Base-by-base conservation (phyloP, 1,284 basidiomycete genomes). In the Peniophora sp. region DNA sequence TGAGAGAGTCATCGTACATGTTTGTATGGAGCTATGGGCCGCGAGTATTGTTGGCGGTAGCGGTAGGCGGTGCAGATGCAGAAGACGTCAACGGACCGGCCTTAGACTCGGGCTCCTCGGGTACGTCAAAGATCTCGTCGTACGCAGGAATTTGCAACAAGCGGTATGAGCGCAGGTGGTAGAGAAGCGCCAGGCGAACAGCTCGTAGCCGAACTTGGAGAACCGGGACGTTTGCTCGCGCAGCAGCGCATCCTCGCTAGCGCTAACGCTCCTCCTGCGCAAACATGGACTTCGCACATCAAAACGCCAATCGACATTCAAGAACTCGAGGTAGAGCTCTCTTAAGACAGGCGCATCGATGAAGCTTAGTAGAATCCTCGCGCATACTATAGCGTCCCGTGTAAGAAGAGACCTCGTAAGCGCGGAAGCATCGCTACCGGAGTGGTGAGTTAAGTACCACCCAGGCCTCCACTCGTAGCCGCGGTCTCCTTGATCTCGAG, bases 281-380 rank as follows among this genome's bases (percentile, higher is more conserved):
- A 57, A 46, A 47, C 53, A 58, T 14, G 53, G 56, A 51, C 57
- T 58, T n/a, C 53, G 49, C 17, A 53, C 45, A 24, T 51, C 60
- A 11, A 83, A 67, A 43, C 66, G 63, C 53, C 75, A 78, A 51
- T 83, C 81, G 59, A 80, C 75, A 58, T 88, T 88, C 23, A 87
- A 69, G 54, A 82, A 77, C 5, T 77, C 71, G 52, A 89, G 78
- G 58, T 73, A 74, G 46, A 89, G 78, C 49, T 78, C 73, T 44
- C 64, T 65, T 20, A 89, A 73, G 1, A 64, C 67, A 6, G 85
- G 85, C 2, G 75, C 71, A 55, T 79, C 58, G 20, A 89, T 62
- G 52, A 73, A 73, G 0, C 82, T 82, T 48, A 89, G 74, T 36
- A 89, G 64, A 47, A 73, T 71, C 49, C 86, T 81, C 3, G 80